Conservation (phyloP, 352 stramenopile species). For the Phytophthora sansomeana region DNA sequence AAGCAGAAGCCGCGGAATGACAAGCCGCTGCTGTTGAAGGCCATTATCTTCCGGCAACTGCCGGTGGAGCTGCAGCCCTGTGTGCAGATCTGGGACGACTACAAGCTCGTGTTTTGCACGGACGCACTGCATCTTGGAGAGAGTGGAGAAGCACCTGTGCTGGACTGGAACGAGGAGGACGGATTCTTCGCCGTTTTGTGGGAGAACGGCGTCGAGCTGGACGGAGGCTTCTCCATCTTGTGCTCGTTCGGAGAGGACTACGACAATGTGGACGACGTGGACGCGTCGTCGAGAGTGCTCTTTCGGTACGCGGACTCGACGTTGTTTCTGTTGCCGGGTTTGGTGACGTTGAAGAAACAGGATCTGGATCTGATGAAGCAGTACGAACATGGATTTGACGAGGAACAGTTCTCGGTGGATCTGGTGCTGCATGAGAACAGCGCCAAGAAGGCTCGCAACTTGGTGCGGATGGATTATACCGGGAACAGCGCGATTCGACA, state of each 20-base stretch:
- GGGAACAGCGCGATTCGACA: slow-evolving; percentile 74
- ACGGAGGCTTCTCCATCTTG: slow-evolving; percentile 85
- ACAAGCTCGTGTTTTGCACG: slow-evolving; percentile 74
- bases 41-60: slow-evolving; percentile 75
- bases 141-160: slow-evolving; percentile 45
- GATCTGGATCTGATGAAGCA: slow-evolving; percentile 88
- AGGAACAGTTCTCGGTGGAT: slow-evolving; percentile 83
- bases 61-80: slow-evolving; percentile 79
- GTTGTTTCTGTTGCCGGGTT: slow-evolving; percentile 70
- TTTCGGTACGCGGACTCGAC: slow-evolving; percentile 87
- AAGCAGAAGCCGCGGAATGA: slow-evolving; percentile 63
- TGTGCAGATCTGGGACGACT: slow-evolving; percentile 88
- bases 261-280: slow-evolving; percentile 59
- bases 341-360: slow-evolving; percentile 78
- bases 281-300: slow-evolving; percentile 72
- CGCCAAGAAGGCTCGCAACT: slow-evolving; percentile 41
- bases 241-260: slow-evolving; percentile 87
- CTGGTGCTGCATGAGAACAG: slow-evolving; percentile 76
- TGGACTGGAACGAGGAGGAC: slow-evolving; percentile 86
- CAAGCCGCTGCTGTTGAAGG: slow-evolving; percentile 78
- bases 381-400: slow-evolving; percentile 85
- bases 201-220: slow-evolving; percentile 78
- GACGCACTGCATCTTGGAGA: slow-evolving; percentile 32
- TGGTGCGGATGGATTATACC: slow-evolving; percentile 69
- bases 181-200: slow-evolving; percentile 83